phyloP scores from a whole-genome alignment of 208 protist genomes.

The Wallacemonas rigidus region DNA sequence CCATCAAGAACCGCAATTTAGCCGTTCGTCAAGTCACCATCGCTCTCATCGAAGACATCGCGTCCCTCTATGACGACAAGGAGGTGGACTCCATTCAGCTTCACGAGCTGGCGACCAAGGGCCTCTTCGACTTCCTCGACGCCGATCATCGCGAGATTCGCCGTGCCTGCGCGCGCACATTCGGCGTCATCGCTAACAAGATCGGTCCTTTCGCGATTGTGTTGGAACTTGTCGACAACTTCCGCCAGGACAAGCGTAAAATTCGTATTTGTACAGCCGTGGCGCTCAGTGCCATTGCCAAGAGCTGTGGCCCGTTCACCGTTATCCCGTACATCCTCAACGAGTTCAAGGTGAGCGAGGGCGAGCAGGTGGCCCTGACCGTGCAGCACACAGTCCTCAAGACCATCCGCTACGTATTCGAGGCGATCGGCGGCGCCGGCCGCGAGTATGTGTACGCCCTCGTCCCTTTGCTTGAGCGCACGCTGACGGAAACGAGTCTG shows the following conservation, averaged over 20 bases:
- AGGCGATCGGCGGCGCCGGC: constrained; percentile 98
- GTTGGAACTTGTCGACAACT: constrained; percentile 98
- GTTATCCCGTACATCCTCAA: constrained; percentile 99
- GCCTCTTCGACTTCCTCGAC: constrained; percentile 99
- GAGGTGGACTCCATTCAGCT: constrained; percentile 89
- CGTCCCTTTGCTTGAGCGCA: constrained; percentile 97
- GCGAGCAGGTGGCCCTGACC: constrained; percentile 94
- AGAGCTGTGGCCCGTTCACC: constrained; percentile 98
- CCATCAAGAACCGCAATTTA: constrained; percentile 99
- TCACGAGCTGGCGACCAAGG: constrained; percentile 98
- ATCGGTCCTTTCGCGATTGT: constrained; percentile 99
- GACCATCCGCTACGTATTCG: constrained; percentile 99
- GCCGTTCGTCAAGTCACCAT: constrained; percentile 98
- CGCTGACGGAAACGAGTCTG: constrained; percentile 98
- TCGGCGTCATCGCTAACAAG: constrained; percentile 99
- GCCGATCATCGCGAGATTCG: constrained; percentile 98
- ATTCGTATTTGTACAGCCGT: constrained; percentile 99
- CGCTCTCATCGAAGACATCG: constrained; percentile 98
- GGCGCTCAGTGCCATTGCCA: constrained; percentile 99
- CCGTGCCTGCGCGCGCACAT: constrained; percentile 96
- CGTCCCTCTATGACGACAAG: constrained; percentile 69
- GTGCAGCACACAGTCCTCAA: constrained; percentile 98
- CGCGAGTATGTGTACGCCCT: constrained; percentile 99
- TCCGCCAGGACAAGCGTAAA: constrained; percentile 98
- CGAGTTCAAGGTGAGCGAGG: constrained; percentile 99